Evolutionary conservation across 108 stramenopile species (phyloP), one percentile per base, ranked within the genome.

Genomic region (Nitzschia putrida): DNA sequence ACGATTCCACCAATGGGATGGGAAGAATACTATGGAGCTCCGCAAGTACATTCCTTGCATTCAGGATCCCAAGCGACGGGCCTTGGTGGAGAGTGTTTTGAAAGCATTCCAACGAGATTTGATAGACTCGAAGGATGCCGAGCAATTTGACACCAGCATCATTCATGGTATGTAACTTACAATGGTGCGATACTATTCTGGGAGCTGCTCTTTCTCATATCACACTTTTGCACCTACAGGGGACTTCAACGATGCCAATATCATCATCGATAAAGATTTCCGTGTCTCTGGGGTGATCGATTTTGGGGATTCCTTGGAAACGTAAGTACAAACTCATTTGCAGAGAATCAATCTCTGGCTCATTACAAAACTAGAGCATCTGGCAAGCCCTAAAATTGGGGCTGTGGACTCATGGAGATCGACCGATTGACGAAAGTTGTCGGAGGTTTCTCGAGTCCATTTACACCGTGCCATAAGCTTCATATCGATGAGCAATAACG

Each of bases 201-300:
- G 1, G n/a, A 24, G 1, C 20, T 74, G 14, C 18, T 7, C 55
- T 8, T 16, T 75, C 55, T 56, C 24, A 56, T 24, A 3, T 56
- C 25, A 21, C 8, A 2, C 2, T 6, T 56, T 25, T 56, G 12
- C 3, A 56, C 8, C 85, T 44, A 45, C 42, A 63, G 61, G 83
- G 44, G 95, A 96, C 66, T 96, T 86, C 61, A 96, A 94, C 71
- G 95, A 96, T 80, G 95, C 88, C 24, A 96, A 96, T 61, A 83
- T 95, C 44, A 70, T 96, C 11, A 52, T 92, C 16, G 79, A 83
- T 66, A 78, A 83, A 0, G 61, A 82, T 23, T 79, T 71, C 13
- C 56, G 65, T 40, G 79, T 93, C 13, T 72, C 88, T 38, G 94
- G 94, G 11, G 90, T 89, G 0, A 93, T 95, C 71, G 94, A 95